A percentile compares a stretch with the other conserved stretches of the same genome.
Conservation (phyloP, 495 filamentous ascomycete genomes). For the Terfezia claveryi region DNA sequence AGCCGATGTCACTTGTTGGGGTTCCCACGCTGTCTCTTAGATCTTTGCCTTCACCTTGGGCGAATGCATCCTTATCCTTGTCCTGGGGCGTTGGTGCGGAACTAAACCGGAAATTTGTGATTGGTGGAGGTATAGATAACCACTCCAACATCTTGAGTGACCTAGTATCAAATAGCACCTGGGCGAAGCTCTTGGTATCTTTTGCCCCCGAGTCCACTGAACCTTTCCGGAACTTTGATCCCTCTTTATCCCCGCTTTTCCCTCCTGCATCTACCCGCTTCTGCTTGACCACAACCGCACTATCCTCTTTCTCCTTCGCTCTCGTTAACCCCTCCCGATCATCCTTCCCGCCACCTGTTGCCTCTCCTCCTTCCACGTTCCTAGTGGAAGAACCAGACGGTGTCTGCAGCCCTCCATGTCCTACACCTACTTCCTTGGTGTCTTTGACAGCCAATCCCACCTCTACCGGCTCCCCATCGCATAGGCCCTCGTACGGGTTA, state of each 20-base stretch:
- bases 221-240: slow-evolving; percentile 15
- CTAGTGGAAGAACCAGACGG: not conserved
- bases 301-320: slow-evolving; percentile 23
- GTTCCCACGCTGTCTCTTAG: not conserved
- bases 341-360: not conserved
- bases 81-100: too few species aligned
- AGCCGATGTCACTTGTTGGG: not conserved
- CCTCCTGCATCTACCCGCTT: not conserved
- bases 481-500: slow-evolving; percentile 52
- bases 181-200: slow-evolving; percentile 67
- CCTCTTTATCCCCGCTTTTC: not conserved
- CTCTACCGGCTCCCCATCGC: slow-evolving; percentile 26
- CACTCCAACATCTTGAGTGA: slow-evolving; percentile 63
- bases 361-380: slow-evolving; percentile 7
- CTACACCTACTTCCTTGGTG: not conserved
- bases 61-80: not conserved
- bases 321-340: not conserved
- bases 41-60: not conserved
- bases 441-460: slow-evolving; percentile 13
- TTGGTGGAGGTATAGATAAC: slow-evolving; percentile 20
- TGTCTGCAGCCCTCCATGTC: not conserved
- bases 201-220: slow-evolving; percentile 26
- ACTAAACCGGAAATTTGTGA: too few species aligned
- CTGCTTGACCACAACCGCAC: not conserved
- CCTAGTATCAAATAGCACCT: slow-evolving; percentile 57